phyloP scores from a whole-genome alignment of 495 filamentous ascomycete species.

The Ramalina peruviana region DNA sequence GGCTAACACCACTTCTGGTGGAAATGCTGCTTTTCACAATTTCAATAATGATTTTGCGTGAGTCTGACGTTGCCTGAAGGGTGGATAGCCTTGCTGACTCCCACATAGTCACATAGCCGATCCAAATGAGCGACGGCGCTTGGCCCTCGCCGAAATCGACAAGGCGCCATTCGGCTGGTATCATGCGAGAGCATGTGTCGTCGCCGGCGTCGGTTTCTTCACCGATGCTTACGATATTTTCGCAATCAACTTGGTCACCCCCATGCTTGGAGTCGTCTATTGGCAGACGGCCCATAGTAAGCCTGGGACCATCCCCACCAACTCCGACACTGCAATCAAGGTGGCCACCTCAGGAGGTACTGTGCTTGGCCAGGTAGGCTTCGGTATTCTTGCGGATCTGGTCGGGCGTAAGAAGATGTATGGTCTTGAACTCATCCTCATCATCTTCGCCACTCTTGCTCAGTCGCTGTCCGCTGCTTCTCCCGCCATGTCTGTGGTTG shows the following conservation, averaged over 20 bases:
- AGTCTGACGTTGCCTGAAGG: background rate
- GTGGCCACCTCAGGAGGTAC: constrained; percentile 77
- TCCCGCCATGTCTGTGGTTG: constrained; percentile 55
- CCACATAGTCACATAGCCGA: constrained; percentile 47
- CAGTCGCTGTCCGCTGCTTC: constrained; percentile 58
- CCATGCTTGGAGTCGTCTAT: constrained; percentile 63
- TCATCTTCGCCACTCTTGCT: constrained; percentile 72
- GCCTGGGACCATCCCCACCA: constrained; percentile 42
- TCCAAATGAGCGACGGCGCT: constrained; percentile 59
- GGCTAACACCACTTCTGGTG: constrained; percentile 37
- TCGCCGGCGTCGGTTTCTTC: constrained; percentile 38
- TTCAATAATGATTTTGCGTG: constrained; percentile 36
- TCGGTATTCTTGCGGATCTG: constrained; percentile 68
- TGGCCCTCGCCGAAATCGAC: constrained; percentile 66
- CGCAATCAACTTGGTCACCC: constrained; percentile 56
- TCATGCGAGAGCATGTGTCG: constrained; percentile 58
- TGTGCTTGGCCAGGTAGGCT: constrained; percentile 70
- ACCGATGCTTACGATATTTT: constrained; percentile 52
- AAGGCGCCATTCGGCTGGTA: constrained; percentile 70
- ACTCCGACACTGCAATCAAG: constrained; percentile 73
- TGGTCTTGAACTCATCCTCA: constrained; percentile 74
- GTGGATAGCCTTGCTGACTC: background rate
- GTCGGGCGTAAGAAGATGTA: constrained; percentile 78
- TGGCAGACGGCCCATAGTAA: constrained; percentile 37
- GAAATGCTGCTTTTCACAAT: constrained; percentile 56